Conservation (phyloP, 2,329 filamentous ascomycete genomes). For the Hypoxylon sp. region DNA sequence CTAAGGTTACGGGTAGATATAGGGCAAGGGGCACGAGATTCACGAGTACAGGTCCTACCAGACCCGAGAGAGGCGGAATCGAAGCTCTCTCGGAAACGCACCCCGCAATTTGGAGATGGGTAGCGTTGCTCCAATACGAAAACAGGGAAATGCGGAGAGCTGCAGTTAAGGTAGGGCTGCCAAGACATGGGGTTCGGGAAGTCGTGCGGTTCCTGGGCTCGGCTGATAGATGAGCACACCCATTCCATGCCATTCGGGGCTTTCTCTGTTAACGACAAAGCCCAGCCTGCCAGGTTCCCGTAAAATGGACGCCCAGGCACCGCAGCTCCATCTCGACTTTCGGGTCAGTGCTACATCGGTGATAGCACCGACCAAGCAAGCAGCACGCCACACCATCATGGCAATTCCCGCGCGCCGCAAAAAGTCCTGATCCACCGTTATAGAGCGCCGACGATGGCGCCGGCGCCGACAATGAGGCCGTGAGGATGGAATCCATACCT, state of each 20-base stretch:
- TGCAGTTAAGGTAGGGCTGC: constrained; percentile 6
- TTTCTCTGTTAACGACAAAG: constrained; percentile 57
- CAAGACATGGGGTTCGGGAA: constrained; percentile 15
- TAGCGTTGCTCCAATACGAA: constrained; percentile 1
- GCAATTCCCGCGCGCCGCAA: neutral
- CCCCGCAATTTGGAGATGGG: constrained; percentile 22
- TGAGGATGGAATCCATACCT: neutral
- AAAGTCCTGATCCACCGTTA: neutral
- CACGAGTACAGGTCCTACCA: neutral
- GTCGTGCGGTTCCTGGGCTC: neutral
- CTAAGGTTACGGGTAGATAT: too few species aligned
- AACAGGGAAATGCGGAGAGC: neutral
- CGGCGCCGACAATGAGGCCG: neutral
- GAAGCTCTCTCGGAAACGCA: constrained; percentile 16
- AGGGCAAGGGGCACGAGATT: too few species aligned
- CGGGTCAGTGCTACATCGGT: neutral
- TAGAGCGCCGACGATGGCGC: constrained; percentile 6
- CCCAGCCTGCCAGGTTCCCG: too few species aligned
- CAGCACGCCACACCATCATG: constrained; percentile 43
- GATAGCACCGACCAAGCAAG: neutral
- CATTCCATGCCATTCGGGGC: constrained; percentile 19
- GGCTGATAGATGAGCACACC: constrained; percentile 6
- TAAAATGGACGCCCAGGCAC: constrained; percentile 49
- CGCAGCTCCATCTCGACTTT: neutral
- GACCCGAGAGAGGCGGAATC: neutral